Conservation (phyloP, 2,329 filamentous ascomycete species). For the Alternaria brassicicola region DNA sequence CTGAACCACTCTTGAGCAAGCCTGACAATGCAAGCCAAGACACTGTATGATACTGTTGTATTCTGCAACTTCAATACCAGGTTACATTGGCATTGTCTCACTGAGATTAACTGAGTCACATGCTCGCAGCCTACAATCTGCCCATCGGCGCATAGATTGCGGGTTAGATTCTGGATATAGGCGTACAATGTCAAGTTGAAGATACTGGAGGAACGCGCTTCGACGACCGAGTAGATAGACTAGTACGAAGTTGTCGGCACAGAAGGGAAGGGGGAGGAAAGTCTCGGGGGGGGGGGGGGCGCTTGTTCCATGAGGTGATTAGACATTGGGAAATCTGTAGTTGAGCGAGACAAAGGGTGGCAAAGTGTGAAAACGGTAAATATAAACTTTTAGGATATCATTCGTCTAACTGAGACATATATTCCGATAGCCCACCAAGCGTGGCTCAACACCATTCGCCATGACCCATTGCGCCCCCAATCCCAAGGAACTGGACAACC, state of each 20-base stretch:
- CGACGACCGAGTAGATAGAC: not conserved
- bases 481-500: constrained; percentile 2
- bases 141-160: not conserved
- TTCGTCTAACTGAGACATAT: not conserved
- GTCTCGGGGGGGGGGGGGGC: no score
- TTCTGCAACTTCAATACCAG: not conserved
- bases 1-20: not conserved
- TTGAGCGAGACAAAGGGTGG: not conserved
- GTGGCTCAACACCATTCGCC: not conserved
- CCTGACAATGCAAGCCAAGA: not conserved
- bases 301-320: not conserved
- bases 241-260: not conserved
- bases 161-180: not conserved
- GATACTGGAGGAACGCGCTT: not conserved
- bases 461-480: not conserved
- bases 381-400: not conserved
- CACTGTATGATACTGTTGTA: not conserved
- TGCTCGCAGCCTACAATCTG: not conserved
- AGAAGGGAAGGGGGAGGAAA: not conserved
- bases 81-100: not conserved
- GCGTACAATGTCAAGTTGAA: not conserved
- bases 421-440: not conserved
- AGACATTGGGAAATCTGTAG: not conserved
- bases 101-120: not conserved
- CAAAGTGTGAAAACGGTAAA: not conserved